phyloP scores from a whole-genome alignment of 768 basidiomycete species.

The Tulasnella sp. region DNA sequence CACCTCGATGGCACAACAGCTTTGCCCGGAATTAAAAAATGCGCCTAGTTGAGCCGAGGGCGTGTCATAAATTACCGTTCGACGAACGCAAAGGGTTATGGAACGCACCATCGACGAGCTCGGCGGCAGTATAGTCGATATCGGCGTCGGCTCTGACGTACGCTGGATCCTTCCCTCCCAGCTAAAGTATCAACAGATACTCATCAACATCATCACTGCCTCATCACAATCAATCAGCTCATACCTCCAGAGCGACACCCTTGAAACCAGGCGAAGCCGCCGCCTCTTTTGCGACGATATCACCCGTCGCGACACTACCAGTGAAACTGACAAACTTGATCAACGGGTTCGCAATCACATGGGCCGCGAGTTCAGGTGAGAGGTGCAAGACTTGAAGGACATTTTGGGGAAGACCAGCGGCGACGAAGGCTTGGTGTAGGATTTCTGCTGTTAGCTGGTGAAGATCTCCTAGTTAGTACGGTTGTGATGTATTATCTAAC shows the following conservation, averaged over 20 bases:
- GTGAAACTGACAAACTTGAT: slow-evolving; percentile 87
- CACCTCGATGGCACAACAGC: slow-evolving; percentile 88
- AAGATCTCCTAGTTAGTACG: not conserved
- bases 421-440: slow-evolving; percentile 50
- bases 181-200: slow-evolving; percentile 30
- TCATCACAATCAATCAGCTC: not conserved
- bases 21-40: slow-evolving; percentile 96
- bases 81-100: not conserved
- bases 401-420: slow-evolving; percentile 65
- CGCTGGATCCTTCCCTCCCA: slow-evolving; percentile 96
- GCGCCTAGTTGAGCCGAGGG: slow-evolving; percentile 41
- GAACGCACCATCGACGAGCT: slow-evolving; percentile 75
- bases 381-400: slow-evolving; percentile 69
- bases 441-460: slow-evolving; percentile 61
- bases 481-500: not conserved
- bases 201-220: not conserved
- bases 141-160: slow-evolving; percentile 85
- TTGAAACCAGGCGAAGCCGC: slow-evolving; percentile 60
- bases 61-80: not conserved
- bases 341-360: slow-evolving; percentile 48
- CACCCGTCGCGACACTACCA: slow-evolving; percentile 70
- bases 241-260: slow-evolving; percentile 73
- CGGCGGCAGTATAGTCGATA: slow-evolving; percentile 64
- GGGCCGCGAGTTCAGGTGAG: slow-evolving; percentile 44
- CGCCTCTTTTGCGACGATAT: slow-evolving; percentile 58